Base-by-base conservation (phyloP, 306 rosid species). In the Vigna reflexopilosa region DNA sequence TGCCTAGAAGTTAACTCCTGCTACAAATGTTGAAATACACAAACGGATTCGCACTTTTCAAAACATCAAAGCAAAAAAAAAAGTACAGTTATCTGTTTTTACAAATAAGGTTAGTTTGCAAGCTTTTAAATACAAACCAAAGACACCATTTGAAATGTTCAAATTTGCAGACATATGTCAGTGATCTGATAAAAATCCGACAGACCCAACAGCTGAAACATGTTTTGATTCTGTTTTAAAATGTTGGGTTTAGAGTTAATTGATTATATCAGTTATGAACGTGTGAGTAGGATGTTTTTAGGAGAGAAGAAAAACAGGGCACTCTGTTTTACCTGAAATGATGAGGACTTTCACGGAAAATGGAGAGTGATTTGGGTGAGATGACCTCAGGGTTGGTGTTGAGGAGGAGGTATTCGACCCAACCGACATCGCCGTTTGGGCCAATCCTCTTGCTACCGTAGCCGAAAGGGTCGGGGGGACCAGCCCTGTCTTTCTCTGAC, bases 391-490 rank as follows among this genome's bases (percentile, higher is more conserved):
- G 93, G 75, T 88, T 91, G 15, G 92, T 84, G 59, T 73, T 86
- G 16, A 93, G 89, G 58, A 93, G 97, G 54, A 93, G 71, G 26
- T 91, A 93, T 61, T 93, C 98, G 50, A 93, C 75, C 97, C 97
- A 91, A 20, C 98, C 98, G 10, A 90, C 84, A 78, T 93, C 98
- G 6, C 97, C 98, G 86, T 91, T 91, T 0, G 75, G 67, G 9
- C 98, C 98, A 56, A 93, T 93, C 45, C 81, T 79, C 68, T 90
- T 90, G 87, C 68, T 86, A 9, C 96, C 93, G 28, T 93, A 93
- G 54, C 97, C 97, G 8, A 86, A 90, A 10, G 98, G 98, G 67
- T 91, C 86, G 2, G 98, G 88, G 2, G 96, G 93, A 13, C 92
- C 90, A 0, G 92, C 87, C 32, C 38, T 79, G 62, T 93, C 92